Base-by-base conservation (phyloP, 1,284 basidiomycete genomes). In the Sporisorium exsertum region DNA sequence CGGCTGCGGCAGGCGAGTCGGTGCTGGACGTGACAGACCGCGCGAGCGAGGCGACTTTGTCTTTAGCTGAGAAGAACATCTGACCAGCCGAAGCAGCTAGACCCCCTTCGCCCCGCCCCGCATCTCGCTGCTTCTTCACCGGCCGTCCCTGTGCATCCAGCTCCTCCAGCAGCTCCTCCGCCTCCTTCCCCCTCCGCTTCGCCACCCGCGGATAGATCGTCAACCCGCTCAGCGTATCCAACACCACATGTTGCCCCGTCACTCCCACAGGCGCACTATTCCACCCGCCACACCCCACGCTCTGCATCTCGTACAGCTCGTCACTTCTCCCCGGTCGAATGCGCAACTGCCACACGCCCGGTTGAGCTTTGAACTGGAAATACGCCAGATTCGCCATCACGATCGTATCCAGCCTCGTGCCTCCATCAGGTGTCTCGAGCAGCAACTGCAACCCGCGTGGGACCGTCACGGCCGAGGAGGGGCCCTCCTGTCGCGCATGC, bases 311-410 rank as follows among this genome's bases (percentile, higher is more conserved):
- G 86, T 91, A 98, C 22, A 98, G 90, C 35, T 95, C 91, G 45
- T 89, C 88, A 5, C 94, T 94, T 6, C 91, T 88, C 0, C 95
- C 95, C 13, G 90, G 89, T 4, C 95, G 89, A 61, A 98, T 94
- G 59, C 91, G 90, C 1, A 98, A 88, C 53, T 89, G 87, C 88
- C 93, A 97, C 0, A 93, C 90, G 2, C 96, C 96, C 0, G 96
- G 96, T 54, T 90, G 91, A 2, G 93, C 92, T 82, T 94, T 94
- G 88, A 99, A 95, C 86, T 99, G 97, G 72, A 97, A 88, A 86
- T 99, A 99, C 3, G 96, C 97, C 10, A 98, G 87, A 83, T 98
- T 99, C 6, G 93, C 94, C 79, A 97, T 94, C 50, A 98, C 92
- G 71, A 87, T 87, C 37, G 86, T 87, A 37, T 85, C 83, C 40